Conservation (phyloP, 345 rosid genomes). For the Corymbia maculata region DNA sequence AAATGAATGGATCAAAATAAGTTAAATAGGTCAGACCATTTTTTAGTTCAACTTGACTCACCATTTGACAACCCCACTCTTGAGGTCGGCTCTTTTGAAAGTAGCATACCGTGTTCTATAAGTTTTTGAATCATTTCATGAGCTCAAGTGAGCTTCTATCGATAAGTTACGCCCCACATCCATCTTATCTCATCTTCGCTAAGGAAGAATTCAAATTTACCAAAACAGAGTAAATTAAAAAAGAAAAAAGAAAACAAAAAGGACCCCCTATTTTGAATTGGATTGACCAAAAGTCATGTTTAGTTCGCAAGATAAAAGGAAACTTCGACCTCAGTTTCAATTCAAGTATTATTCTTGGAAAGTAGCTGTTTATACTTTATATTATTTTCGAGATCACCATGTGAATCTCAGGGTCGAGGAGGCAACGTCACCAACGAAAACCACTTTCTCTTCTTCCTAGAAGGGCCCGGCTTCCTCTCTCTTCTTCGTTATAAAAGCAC, state of each 20-base stretch:
- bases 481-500: neutral
- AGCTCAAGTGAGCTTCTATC: neutral
- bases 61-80: neutral
- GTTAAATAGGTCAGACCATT: neutral
- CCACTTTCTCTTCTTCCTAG: neutral
- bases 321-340: neutral
- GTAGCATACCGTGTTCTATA: accelerated
- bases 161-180: neutral
- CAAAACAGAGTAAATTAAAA: neutral
- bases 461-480: neutral
- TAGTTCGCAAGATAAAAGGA: neutral
- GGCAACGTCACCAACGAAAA: neutral
- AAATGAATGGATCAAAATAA: no score
- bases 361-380: neutral
- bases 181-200: neutral
- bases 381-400: neutral
- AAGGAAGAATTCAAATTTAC: neutral
- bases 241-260: no score
- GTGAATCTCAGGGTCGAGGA: neutral
- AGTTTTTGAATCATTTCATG: neutral
- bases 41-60: accelerated
- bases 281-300: neutral
- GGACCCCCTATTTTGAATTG: neutral
- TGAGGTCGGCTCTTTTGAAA: neutral
- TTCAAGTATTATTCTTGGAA: neutral